Evolutionary conservation across 2,329 filamentous ascomycete genomes (phyloP).

Genomic region (Ilyonectria robusta): DNA sequence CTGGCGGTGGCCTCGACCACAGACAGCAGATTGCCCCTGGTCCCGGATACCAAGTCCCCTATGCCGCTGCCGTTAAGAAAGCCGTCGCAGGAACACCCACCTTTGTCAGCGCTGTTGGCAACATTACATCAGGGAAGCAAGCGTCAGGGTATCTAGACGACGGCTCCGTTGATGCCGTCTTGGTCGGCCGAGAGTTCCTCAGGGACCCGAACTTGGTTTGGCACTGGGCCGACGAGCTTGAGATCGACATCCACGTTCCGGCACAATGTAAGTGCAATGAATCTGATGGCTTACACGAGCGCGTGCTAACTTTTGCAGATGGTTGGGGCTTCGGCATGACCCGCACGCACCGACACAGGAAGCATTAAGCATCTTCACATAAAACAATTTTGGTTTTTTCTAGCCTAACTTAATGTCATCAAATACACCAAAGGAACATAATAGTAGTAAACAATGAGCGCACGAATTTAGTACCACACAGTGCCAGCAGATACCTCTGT

Average conservation of each 20-base stretch:
- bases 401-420: too few species aligned
- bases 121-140: constrained; percentile 58
- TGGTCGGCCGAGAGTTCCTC: constrained; percentile 67
- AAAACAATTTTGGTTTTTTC: too few species aligned
- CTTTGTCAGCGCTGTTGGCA: constrained; percentile 60
- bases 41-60: constrained; percentile 78
- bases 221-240: constrained; percentile 67
- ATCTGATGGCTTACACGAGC: not conserved
- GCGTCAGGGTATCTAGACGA: constrained; percentile 63
- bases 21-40: constrained; percentile 69
- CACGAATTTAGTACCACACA: too few species aligned
- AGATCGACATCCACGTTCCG: constrained; percentile 60
- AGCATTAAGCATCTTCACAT: constrained; percentile 26
- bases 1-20: constrained; percentile 74
- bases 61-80: constrained; percentile 76
- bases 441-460: too few species aligned
- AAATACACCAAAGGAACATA: too few species aligned
- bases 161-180: constrained; percentile 61
- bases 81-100: constrained; percentile 71
- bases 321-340: constrained; percentile 47
- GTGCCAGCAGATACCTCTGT: too few species aligned
- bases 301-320: constrained; percentile 33
- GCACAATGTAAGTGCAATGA: constrained; percentile 46
- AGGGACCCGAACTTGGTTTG: constrained; percentile 69
- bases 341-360: constrained; percentile 42